Base-by-base conservation (phyloP, 2,329 filamentous ascomycete genomes). In the Alternaria arborescens region DNA sequence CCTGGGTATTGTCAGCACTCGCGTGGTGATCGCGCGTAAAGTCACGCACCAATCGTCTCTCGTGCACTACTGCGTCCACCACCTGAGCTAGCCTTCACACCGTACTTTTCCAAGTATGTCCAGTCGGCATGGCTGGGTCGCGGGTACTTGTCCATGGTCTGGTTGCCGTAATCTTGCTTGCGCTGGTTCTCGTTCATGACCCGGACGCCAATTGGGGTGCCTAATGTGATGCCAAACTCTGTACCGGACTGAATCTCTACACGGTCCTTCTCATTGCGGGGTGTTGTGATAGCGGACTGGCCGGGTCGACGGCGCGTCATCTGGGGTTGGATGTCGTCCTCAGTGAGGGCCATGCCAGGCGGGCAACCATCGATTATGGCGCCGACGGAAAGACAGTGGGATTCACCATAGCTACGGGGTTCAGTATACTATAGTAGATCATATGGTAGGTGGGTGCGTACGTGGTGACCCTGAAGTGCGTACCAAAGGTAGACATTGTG, bases 81-180 rank as follows among this genome's bases (percentile, higher is more conserved):
- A 60, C 95, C 94, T 63, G 89, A 93, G 77, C 88, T 92, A 38
- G 95, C 93, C 84, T 96, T 96, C 70, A 96, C 89, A 58, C 94
- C 94, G 79, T 99, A 99, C 83, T 98, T 98, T 80, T 97, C 92
- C 62, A 97, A 85, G 82, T 98, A 98, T 62, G 95, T 98, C 88
- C 91, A 97, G 81, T 98, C 94, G 61, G 95, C 94, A 81, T 98
- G 95, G 77, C 89, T 93, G 36, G 94, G 95, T 52, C 95, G 87
- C 5, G 95, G 95, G 85, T 91, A 98, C 64, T 89, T 82, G 80
- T 98, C 92, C 88, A 97, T 97, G 30, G 94, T 97, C 77, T 88
- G 87, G 81, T 88, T 87, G 58, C 91, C 91, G 81, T 98, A 98
- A 83, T 99, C 95, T 77, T 92, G 89, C 38, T 94, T 94, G 65